These are phyloP conservation scores for Acephala macrosclerotiorum DNA, from an alignment of 2,329 filamentous ascomycete genomes.

Conservation along the genomic window DNA sequence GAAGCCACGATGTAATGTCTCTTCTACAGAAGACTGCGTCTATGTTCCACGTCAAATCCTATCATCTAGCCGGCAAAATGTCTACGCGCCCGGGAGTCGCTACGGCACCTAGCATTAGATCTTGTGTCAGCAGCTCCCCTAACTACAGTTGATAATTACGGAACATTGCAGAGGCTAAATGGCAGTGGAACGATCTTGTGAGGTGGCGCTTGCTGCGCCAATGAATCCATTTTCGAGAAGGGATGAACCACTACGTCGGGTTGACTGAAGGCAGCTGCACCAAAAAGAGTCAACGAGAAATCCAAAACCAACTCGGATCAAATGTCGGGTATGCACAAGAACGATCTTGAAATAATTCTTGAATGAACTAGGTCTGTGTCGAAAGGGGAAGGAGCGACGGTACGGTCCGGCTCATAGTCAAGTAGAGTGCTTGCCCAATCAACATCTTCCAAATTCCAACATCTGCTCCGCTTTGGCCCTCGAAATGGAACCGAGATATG, in stretches of 20 bases:
- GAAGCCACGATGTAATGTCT: background rate
- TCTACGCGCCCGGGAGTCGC: constrained; percentile 11
- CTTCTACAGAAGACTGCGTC: background rate
- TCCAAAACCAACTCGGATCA: too few relatives aligned
- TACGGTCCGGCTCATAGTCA: background rate
- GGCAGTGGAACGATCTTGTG: background rate
- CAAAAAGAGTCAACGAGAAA: background rate
- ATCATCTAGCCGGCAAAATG: background rate
- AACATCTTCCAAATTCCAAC: constrained; percentile 6
- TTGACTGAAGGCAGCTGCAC: background rate
- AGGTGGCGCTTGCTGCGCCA: constrained; percentile 10
- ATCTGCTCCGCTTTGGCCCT: background rate
- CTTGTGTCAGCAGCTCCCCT: background rate
- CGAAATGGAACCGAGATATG: background rate
- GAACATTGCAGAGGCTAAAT: constrained; percentile 4
- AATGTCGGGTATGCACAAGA: too few relatives aligned
- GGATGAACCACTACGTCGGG: constrained; percentile 5
- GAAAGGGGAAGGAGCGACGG: background rate
- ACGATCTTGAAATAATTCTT: too few relatives aligned
- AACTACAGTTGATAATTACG: background rate
- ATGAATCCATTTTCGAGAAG: background rate
- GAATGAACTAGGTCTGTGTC: background rate
- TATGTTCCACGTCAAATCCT: background rate
- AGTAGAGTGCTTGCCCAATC: constrained; percentile 3
- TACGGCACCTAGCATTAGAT: background rate